Base-by-base conservation (phyloP, 768 basidiomycete genomes). In the Naganishia vaughanmartiniae region DNA sequence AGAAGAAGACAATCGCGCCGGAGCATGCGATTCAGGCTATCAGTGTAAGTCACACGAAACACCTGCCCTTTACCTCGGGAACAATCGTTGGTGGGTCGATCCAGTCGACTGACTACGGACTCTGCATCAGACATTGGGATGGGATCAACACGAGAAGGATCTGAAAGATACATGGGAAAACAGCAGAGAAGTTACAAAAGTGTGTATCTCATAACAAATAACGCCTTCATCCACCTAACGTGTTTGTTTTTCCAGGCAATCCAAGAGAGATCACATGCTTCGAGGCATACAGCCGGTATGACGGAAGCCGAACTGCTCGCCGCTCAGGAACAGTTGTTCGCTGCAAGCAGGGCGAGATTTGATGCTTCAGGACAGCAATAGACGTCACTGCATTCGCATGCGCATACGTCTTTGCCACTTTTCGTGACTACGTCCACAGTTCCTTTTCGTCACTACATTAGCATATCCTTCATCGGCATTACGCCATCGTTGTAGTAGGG, bases 1-100 rank as follows among this genome's bases (percentile, higher is more conserved):
- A 92, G 30, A 97, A 96, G 84, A 99, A 99, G 84, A 99, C 96
- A 0, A 98, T 99, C 76, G 90, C 93, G 5, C 96, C 96, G 0
- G 96, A 99, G 76, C 96, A 99, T 78, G 93, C 98, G 54, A 89
- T 97, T 34, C 84, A 86, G 28, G 96, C 96, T 6, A 84, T 99
- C 68, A 92, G 92, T 84, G 94, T 91, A 69, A 65, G 85, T 81
- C 21, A 30, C 26, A 36, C 66, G 65, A 9, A 53, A 15, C 4
- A 21, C 10, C n/a, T 33, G 30, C 9, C 14, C 11, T 31, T 36
- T 2, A 10, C 3, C 24, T 54, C 5, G 19, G 6, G 21, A 45
- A 17, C 24, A 28, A 11, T 54, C 3, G n/a, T 28, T 17, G 46
- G 24, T 21, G 24, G 42, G 34, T 12, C 45, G 12, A 46, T 66